Percentiles rank a stretch among this genome's conserved stretches.
Evolutionary conservation across 257 asterid species (phyloP).

Genomic region (Voacanga thouarsii): DNA sequence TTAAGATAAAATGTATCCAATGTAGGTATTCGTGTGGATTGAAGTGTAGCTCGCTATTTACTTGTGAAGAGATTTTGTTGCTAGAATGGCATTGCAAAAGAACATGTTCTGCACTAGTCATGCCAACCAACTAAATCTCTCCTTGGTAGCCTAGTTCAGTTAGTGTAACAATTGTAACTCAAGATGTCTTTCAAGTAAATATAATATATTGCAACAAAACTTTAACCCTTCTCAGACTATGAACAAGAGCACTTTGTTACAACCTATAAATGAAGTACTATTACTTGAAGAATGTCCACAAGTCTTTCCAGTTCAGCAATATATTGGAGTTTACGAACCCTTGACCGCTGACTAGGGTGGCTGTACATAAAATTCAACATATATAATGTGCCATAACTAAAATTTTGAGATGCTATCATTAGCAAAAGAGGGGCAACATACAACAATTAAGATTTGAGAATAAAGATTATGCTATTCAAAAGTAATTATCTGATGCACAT

Average conservation of each 20-base stretch:
- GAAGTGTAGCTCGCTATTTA: no score
- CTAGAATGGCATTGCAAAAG: no score
- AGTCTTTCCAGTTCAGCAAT: conserved; percentile 77
- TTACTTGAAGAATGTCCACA: conserved; percentile 64
- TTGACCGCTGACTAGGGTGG: conserved; percentile 82
- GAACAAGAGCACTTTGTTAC: not conserved
- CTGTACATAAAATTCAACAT: conserved; percentile 32
- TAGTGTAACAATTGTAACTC: no score
- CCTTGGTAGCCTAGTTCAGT: no score
- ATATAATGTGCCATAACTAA: not conserved
- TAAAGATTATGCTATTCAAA: not conserved
- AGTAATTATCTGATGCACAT: not conserved
- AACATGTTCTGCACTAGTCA: no score
- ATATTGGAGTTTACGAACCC: conserved; percentile 76
- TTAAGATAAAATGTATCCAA: not conserved
- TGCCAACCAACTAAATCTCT: no score
- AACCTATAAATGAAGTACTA: not conserved
- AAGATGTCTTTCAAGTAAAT: no score
- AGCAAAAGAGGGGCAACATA: not conserved
- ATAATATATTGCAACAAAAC: not conserved
- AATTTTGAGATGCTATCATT: not conserved
- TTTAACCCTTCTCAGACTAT: no score
- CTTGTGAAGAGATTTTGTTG: no score
- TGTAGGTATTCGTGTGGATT: no score
- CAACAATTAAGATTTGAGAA: not conserved